phyloP scores from a whole-genome alignment of 1,284 basidiomycete species.

The Coniferiporia weirii region DNA sequence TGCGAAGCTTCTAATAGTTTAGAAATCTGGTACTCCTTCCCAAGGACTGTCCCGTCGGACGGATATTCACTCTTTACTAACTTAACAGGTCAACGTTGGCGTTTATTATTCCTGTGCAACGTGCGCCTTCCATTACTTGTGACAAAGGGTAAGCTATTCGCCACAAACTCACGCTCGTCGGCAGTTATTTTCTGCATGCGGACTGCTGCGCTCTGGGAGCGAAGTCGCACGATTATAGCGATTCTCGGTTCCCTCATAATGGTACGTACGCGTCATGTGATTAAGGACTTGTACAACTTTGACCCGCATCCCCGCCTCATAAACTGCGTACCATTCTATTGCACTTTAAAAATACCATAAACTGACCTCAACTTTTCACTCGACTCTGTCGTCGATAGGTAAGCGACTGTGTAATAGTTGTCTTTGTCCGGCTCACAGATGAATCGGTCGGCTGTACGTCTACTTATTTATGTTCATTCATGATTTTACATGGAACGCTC shows the following conservation, averaged over 20 bases:
- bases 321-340: too few relatives aligned
- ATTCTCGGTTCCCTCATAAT: slow-evolving; percentile 3
- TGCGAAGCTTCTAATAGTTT: slow-evolving; percentile 1
- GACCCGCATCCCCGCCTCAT: too few relatives aligned
- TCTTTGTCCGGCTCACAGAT: too few relatives aligned
- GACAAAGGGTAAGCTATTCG: background rate
- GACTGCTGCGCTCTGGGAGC: slow-evolving; percentile 14
- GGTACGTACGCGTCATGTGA: slow-evolving; percentile 8
- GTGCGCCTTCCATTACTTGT: background rate
- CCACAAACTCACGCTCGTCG: background rate
- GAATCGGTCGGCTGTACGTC: too few relatives aligned
- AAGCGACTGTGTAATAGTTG: too few relatives aligned
- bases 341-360: too few relatives aligned
- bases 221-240: background rate
- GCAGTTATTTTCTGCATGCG: slow-evolving; percentile 14
- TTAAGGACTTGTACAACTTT: background rate
- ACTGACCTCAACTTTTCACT: too few relatives aligned
- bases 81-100: slow-evolving; percentile 10
- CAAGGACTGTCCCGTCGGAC: background rate
- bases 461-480: too few relatives aligned
- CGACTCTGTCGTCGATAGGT: too few relatives aligned
- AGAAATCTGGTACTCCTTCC: slow-evolving; percentile 9
- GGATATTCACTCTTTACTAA: background rate
- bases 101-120: slow-evolving; percentile 13
- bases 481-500: too few relatives aligned